Evolutionary conservation across 352 stramenopile genomes (phyloP).

Genomic region (Globisporangium solare): DNA sequence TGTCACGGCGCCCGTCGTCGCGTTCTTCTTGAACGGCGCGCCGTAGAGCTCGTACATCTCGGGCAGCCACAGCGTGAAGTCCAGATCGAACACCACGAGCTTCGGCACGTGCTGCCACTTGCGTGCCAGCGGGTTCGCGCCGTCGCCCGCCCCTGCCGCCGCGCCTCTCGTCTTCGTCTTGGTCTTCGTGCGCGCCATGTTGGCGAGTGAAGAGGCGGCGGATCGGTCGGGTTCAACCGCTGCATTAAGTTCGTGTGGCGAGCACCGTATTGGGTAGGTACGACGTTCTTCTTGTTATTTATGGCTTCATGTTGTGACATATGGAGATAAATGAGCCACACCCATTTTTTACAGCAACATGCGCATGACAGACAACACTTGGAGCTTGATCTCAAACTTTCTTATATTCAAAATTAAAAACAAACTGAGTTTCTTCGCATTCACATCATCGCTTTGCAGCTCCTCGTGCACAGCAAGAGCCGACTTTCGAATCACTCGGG

Average conservation of each 20-base stretch:
- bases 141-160: neutral
- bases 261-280: no score
- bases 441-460: no score
- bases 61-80: slow-evolving; percentile 77
- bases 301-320: no score
- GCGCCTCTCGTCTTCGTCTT: slow-evolving; percentile 14
- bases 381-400: no score
- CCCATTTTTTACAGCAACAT: no score
- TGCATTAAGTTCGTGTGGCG: neutral
- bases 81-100: slow-evolving; percentile 74
- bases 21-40: slow-evolving; percentile 68
- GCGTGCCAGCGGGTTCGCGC: slow-evolving; percentile 11
- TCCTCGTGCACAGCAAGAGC: no score
- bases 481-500: no score
- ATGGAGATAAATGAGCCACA: no score
- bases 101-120: slow-evolving; percentile 48
- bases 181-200: slow-evolving; percentile 6
- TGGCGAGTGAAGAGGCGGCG: neutral
- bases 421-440: no score
- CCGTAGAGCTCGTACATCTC: slow-evolving; percentile 86
- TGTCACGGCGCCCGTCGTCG: slow-evolving; percentile 50
- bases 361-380: no score
- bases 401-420: no score
- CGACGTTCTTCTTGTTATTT: no score
- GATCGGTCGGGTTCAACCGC: neutral